A percentile compares a stretch with the other conserved stretches of the same genome.
phyloP scores from a whole-genome alignment of 1,284 basidiomycete genomes.

The Ganoderma lucidum region DNA sequence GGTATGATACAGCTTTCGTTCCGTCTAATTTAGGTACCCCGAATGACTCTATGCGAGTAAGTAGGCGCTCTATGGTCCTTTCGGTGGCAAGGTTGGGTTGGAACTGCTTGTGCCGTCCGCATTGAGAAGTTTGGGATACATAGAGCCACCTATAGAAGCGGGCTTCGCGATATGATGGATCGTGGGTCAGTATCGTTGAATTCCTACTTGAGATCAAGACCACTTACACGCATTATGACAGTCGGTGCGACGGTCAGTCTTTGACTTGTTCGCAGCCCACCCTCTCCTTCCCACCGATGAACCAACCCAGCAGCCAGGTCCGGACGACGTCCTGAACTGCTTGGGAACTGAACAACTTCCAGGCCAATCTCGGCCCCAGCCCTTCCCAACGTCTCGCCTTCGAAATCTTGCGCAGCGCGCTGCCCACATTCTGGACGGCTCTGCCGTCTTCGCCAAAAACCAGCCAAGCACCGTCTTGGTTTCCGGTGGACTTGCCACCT shows the following conservation, averaged over 20 bases:
- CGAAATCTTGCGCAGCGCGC: background rate
- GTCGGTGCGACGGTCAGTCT: background rate
- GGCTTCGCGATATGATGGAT: background rate
- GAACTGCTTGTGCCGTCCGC: background rate
- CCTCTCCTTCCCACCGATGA: background rate
- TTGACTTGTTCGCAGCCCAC: background rate
- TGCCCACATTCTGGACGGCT: conserved; percentile 3
- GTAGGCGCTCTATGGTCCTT: too few species aligned
- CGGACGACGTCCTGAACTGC: background rate
- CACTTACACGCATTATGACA: background rate
- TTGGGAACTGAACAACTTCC: background rate
- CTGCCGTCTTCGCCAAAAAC: background rate
- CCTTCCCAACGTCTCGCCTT: background rate
- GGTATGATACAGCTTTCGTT: too few species aligned
- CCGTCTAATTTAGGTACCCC: too few species aligned
- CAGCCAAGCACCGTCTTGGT: background rate
- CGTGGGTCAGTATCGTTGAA: background rate
- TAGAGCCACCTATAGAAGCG: background rate
- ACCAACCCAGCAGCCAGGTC: background rate
- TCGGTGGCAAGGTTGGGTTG: background rate
- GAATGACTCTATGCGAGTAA: too few species aligned
- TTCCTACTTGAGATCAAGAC: background rate
- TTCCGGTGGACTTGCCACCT: background rate
- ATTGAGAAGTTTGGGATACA: background rate
- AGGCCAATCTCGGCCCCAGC: background rate